These are phyloP conservation scores for Sclerotinia glacialis DNA, from an alignment of 2,329 filamentous ascomycete species.

Conservation along the genomic window DNA sequence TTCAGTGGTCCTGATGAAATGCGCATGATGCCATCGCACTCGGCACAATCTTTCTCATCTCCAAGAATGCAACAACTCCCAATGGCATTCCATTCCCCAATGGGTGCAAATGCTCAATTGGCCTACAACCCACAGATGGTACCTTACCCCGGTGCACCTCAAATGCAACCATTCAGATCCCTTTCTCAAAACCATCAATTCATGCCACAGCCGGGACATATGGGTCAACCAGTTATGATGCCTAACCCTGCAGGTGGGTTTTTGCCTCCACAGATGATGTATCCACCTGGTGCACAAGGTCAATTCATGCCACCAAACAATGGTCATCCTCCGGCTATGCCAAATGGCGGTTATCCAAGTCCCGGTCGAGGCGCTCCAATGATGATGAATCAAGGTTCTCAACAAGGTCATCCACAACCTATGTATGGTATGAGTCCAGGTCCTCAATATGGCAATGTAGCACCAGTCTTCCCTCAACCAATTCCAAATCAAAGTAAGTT, in stretches of 20 bases:
- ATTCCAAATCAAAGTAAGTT: constrained; percentile 71
- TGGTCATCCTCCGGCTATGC: constrained; percentile 57
- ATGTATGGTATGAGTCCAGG: constrained; percentile 71
- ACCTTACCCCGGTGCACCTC: constrained; percentile 64
- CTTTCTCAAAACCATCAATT: constrained; percentile 72
- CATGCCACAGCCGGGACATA: constrained; percentile 66
- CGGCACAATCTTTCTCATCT: constrained; percentile 80
- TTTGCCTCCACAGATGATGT: constrained; percentile 84
- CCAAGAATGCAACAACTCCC: constrained; percentile 71
- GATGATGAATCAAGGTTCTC: constrained; percentile 94
- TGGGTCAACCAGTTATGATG: constrained; percentile 78
- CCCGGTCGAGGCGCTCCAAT: constrained; percentile 77
- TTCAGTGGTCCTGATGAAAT: constrained; percentile 75
- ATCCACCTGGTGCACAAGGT: constrained; percentile 63
- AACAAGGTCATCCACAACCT: constrained; percentile 71
- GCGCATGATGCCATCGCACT: constrained; percentile 84
- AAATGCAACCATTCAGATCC: constrained; percentile 68
- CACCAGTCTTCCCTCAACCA: constrained; percentile 65
- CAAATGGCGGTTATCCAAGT: constrained; percentile 79
- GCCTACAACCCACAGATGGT: constrained; percentile 68
- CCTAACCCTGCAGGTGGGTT: constrained; percentile 68
- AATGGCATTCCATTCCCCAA: constrained; percentile 69
- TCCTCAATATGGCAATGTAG: constrained; percentile 46
- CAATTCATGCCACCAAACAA: constrained; percentile 62
- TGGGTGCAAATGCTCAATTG: constrained; percentile 67